phyloP scores from a whole-genome alignment of 192 early-diverging fungal species.

The Backusella luteola region DNA sequence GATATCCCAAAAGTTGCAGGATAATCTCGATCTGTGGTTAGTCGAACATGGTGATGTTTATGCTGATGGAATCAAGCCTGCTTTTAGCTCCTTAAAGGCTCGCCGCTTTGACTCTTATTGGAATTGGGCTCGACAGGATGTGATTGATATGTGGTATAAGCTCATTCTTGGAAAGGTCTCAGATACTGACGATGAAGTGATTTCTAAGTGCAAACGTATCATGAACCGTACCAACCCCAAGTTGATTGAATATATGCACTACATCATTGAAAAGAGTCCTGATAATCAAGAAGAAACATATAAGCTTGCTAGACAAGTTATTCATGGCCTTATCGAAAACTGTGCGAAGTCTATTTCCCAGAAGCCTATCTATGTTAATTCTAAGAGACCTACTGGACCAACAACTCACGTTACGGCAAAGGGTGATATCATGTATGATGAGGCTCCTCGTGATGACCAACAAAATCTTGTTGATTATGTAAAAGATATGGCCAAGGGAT shows the following conservation, averaged over 20 bases:
- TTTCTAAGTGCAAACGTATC: slow-evolving; percentile 84
- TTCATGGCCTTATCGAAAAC: slow-evolving; percentile 82
- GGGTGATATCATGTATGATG: slow-evolving; percentile 83
- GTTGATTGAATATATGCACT: slow-evolving; percentile 83
- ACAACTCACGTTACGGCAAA: slow-evolving; percentile 74
- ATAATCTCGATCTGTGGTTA: slow-evolving; percentile 84
- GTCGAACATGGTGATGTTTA: slow-evolving; percentile 92
- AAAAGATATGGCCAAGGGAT: slow-evolving; percentile 78
- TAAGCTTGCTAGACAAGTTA: slow-evolving; percentile 74
- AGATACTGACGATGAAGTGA: slow-evolving; percentile 87
- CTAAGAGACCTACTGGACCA: slow-evolving; percentile 83
- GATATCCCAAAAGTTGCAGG: slow-evolving; percentile 65
- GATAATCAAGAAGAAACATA: slow-evolving; percentile 80
- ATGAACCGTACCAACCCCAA: slow-evolving; percentile 87
- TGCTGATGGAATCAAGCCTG: slow-evolving; percentile 84
- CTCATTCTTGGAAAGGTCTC: slow-evolving; percentile 87
- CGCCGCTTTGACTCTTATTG: slow-evolving; percentile 93
- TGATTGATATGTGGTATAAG: slow-evolving; percentile 84
- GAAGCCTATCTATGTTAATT: slow-evolving; percentile 85
- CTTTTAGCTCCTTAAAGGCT: slow-evolving; percentile 87
- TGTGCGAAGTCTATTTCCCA: slow-evolving; percentile 74
- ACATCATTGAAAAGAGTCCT: slow-evolving; percentile 77
- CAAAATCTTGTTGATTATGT: slow-evolving; percentile 94
- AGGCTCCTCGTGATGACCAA: slow-evolving; percentile 75
- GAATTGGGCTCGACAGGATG: slow-evolving; percentile 95